Evolutionary conservation across 1,139 yeast species (phyloP).

Genomic region (Waltiozyma sp.): DNA sequence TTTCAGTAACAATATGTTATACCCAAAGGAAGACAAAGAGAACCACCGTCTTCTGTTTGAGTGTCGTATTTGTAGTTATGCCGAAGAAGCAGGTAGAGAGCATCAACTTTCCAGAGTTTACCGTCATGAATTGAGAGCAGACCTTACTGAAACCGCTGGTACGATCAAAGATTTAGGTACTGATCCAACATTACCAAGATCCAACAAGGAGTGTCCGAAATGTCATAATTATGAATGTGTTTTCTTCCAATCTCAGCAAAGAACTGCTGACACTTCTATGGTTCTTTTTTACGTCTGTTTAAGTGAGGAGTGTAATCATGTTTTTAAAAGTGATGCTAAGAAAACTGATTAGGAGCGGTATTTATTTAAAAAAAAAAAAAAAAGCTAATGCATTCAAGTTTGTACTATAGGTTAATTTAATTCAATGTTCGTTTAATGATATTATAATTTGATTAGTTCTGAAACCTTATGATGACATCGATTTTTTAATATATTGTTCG

Average conservation of each 20-base stretch:
- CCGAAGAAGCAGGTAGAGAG: constrained; percentile 54
- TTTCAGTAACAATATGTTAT: constrained; percentile 80
- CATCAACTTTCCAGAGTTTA: constrained; percentile 76
- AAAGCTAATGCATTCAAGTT: neutral
- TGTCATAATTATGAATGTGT: constrained; percentile 88
- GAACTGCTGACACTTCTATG: constrained; percentile 93
- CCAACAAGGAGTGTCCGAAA: constrained; percentile 85
- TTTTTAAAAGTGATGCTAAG: constrained; percentile 24
- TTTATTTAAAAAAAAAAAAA: neutral
- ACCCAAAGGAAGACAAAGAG: constrained; percentile 90
- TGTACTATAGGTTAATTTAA: neutral
- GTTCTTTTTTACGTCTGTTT: constrained; percentile 87
- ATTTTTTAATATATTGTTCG: too few species aligned
- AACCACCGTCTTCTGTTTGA: constrained; percentile 66
- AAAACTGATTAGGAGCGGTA: neutral
- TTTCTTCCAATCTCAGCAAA: constrained; percentile 92
- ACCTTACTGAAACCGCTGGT: constrained; percentile 84
- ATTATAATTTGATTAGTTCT: too few species aligned
- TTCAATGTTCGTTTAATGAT: neutral
- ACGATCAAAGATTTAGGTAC: constrained; percentile 93
- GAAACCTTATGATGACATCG: too few species aligned
- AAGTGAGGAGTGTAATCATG: constrained; percentile 55
- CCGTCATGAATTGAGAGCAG: constrained; percentile 84
- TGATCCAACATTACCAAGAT: constrained; percentile 93
- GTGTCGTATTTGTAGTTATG: constrained; percentile 91